These are phyloP conservation scores for Penicillium digitatum DNA, from an alignment of 2,329 filamentous ascomycete genomes.

Conservation along the genomic window DNA sequence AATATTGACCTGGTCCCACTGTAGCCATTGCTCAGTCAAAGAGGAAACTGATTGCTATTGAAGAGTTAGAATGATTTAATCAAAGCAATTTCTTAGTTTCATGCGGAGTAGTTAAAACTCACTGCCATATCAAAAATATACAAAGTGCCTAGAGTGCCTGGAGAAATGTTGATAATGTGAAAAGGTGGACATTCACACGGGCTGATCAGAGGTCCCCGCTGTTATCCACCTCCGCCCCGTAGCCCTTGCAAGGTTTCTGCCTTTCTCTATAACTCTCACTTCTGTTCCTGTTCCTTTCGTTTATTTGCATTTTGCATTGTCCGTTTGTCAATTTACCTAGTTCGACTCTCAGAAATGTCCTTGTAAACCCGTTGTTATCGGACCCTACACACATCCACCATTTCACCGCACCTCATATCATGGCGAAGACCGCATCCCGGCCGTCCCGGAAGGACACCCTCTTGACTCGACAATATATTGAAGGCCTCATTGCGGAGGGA, in stretches of 20 bases:
- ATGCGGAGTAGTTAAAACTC: constrained; percentile 10
- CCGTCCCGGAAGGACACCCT: constrained; percentile 46
- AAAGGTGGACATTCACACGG: constrained; percentile 1
- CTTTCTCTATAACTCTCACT: neutral
- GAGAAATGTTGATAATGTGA: constrained; percentile 3
- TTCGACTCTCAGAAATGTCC: neutral
- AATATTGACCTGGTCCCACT: constrained; percentile 48
- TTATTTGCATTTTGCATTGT: neutral
- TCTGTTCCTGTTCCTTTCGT: neutral
- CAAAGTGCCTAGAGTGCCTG: neutral
- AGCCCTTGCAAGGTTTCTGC: constrained; percentile 11
- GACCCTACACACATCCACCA: neutral
- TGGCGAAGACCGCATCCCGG: constrained; percentile 20
- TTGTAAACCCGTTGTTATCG: neutral
- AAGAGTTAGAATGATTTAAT: constrained; percentile 2
- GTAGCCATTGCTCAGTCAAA: constrained; percentile 56
- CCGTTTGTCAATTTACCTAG: neutral
- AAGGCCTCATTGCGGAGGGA: constrained; percentile 78
- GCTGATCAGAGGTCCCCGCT: constrained; percentile 22
- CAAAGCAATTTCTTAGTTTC: too few species aligned
- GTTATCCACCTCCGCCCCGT: constrained; percentile 19
- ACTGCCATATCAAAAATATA: constrained; percentile 22
- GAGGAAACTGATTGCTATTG: constrained; percentile 33
- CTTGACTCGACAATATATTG: constrained; percentile 63
- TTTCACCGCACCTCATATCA: constrained; percentile 12